These are phyloP conservation scores for Talaromyces wortmannii DNA, from an alignment of 495 filamentous ascomycete species.

Conservation along the genomic window DNA sequence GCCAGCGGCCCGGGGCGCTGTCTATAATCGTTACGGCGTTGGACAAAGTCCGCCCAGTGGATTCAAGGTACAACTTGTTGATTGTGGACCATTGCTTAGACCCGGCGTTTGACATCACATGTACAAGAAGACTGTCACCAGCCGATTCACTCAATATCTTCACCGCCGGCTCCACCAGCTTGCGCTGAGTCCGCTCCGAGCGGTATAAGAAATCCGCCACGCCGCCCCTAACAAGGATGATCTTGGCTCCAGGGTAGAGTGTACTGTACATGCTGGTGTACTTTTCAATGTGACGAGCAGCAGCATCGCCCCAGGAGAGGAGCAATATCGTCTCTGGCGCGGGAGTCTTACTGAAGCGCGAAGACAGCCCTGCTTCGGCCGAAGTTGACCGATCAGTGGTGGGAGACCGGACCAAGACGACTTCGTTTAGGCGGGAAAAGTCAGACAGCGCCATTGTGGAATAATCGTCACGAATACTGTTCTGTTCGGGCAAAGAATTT, in stretches of 20 bases:
- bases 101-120: background rate
- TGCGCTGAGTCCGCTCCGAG: background rate
- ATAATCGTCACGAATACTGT: background rate
- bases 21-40: slow-evolving; percentile 1
- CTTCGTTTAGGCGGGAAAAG: background rate
- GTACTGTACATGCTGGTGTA: background rate
- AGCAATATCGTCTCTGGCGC: background rate
- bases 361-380: background rate
- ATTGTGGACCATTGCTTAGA: slow-evolving; percentile 1
- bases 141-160: background rate
- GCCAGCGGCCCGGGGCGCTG: background rate
- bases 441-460: background rate
- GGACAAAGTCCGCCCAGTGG: background rate
- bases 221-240: background rate
- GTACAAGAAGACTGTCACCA: background rate
- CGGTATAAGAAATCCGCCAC: background rate
- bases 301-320: background rate
- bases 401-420: background rate
- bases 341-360: background rate
- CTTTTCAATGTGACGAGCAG: background rate
- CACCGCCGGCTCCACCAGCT: background rate
- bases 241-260: background rate
- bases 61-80: background rate
- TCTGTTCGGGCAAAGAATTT: background rate
- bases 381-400: background rate